Conservation (phyloP, 371 early-diverging fungal genomes). For the Rhizopus arrhizus region DNA sequence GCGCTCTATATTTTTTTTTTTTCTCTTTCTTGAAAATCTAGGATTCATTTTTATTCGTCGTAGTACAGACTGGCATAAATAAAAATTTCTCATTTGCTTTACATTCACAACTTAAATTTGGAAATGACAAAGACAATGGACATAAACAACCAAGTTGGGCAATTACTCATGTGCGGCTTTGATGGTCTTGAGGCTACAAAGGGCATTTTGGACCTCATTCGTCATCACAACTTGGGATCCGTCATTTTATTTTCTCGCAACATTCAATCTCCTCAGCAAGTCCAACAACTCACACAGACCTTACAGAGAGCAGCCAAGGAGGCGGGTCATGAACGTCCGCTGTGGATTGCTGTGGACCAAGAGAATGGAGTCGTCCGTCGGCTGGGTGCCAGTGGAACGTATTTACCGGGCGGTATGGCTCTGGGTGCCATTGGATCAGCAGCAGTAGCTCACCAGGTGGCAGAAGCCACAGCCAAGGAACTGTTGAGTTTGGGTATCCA, state of each 20-base stretch:
- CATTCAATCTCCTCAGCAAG: slow-evolving; percentile 42
- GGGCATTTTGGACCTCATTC: slow-evolving; percentile 48
- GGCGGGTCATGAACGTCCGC: slow-evolving; percentile 44
- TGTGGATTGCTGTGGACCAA: slow-evolving; percentile 53
- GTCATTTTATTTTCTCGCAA: slow-evolving; percentile 56
- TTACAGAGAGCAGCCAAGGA: slow-evolving; percentile 45
- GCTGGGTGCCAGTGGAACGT: slow-evolving; percentile 42
- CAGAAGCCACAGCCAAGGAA: slow-evolving; percentile 40
- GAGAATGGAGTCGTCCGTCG: slow-evolving; percentile 57
- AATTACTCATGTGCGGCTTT: slow-evolving; percentile 53
- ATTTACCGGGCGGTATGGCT: slow-evolving; percentile 52
- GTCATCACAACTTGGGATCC: slow-evolving; percentile 44
- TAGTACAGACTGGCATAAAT: background rate
- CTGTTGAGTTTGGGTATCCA: slow-evolving; percentile 46
- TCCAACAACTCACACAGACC: slow-evolving; percentile 28
- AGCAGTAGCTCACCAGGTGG: slow-evolving; percentile 38
- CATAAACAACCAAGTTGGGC: slow-evolving; percentile 22
- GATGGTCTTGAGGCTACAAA: slow-evolving; percentile 41
- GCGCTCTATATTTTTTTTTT: too few relatives aligned
- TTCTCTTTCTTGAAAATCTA: too few relatives aligned
- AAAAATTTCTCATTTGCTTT: background rate
- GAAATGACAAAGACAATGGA: slow-evolving; percentile 17
- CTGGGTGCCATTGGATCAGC: slow-evolving; percentile 44
- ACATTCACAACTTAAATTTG: background rate
- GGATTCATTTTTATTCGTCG: too few relatives aligned